Evolutionary conservation across 352 stramenopile species (phyloP).

Genomic region (Pythium rishiriense): DNA sequence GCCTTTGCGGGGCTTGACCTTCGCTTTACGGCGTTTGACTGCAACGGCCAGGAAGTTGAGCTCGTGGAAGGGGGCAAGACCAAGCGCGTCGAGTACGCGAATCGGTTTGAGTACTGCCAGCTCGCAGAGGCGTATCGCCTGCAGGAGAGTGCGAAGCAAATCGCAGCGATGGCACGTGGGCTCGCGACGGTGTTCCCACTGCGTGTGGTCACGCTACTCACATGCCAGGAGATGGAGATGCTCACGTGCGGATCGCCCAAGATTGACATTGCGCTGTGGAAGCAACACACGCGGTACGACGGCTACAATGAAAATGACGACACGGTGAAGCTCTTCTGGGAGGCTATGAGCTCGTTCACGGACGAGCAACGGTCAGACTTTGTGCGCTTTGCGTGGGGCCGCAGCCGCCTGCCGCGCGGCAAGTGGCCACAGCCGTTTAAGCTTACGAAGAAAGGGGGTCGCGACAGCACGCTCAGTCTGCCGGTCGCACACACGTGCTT

Average conservation of each 20-base stretch:
- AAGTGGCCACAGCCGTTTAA: constrained; percentile 92
- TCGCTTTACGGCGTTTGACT: constrained; percentile 81
- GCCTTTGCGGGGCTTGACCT: constrained; percentile 81
- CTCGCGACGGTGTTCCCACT: constrained; percentile 84
- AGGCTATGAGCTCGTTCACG: constrained; percentile 83
- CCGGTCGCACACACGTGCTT: constrained; percentile 96
- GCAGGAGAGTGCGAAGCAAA: constrained; percentile 70
- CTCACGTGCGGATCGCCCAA: constrained; percentile 90
- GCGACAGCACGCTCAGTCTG: constrained; percentile 79
- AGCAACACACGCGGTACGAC: constrained; percentile 89
- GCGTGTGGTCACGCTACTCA: constrained; percentile 87
- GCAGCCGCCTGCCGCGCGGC: constrained; percentile 87
- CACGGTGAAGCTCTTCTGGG: constrained; percentile 90
- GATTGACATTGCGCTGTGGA: constrained; percentile 88
- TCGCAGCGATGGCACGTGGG: constrained; percentile 76
- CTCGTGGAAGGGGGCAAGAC: constrained; percentile 71
- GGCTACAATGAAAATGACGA: constrained; percentile 82
- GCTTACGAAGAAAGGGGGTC: constrained; percentile 87
- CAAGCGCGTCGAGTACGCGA: constrained; percentile 79
- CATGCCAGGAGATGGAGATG: constrained; percentile 90
- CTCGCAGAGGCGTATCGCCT: constrained; percentile 81
- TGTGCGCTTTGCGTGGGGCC: constrained; percentile 94
- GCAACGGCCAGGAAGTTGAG: constrained; percentile 81
- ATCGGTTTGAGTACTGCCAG: constrained; percentile 82
- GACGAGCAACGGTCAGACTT: constrained; percentile 90